Evolutionary conservation across 208 protist species (phyloP).

Genomic region (Acanthamoeba healyi): DNA sequence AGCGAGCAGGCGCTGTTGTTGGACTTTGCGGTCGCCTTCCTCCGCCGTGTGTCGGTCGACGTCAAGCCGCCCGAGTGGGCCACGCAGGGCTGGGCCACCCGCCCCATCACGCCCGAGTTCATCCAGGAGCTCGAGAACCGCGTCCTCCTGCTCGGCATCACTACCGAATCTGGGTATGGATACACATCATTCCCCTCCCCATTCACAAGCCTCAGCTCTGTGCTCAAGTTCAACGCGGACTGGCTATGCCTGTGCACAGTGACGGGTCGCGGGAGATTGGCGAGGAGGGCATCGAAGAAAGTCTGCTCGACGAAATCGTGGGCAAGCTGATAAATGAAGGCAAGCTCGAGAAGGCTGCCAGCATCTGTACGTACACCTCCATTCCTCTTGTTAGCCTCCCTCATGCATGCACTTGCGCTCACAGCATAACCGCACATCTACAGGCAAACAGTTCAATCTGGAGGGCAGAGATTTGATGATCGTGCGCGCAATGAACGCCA

Average conservation of each 20-base stretch:
- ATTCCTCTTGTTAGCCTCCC: not conserved
- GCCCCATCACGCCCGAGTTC: slow-evolving; percentile 59
- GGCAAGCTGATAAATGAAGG: slow-evolving; percentile 61
- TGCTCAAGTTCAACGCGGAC: not conserved
- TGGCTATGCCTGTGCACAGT: not conserved
- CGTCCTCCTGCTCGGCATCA: slow-evolving; percentile 52
- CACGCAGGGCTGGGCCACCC: slow-evolving; percentile 21
- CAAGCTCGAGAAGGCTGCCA: slow-evolving; percentile 43
- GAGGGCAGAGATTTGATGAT: slow-evolving; percentile 47
- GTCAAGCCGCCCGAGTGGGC: not conserved
- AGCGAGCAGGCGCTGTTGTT: not conserved
- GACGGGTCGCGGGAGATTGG: not conserved
- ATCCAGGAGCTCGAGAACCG: slow-evolving; percentile 67
- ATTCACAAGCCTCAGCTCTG: not conserved
- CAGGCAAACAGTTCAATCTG: slow-evolving; percentile 57
- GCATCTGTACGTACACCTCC: slow-evolving; percentile 26
- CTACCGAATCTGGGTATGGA: not conserved
- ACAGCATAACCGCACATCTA: not conserved
- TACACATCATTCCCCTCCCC: not conserved
- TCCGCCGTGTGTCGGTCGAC: not conserved
- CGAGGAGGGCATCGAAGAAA: slow-evolving; percentile 24
- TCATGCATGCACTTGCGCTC: not conserved
- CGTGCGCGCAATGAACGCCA: slow-evolving; percentile 22
- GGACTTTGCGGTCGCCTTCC: not conserved
- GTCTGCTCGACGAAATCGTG: slow-evolving; percentile 39